Conservation (phyloP, 2,329 filamentous ascomycete genomes). For the Grosmannia serpens region DNA sequence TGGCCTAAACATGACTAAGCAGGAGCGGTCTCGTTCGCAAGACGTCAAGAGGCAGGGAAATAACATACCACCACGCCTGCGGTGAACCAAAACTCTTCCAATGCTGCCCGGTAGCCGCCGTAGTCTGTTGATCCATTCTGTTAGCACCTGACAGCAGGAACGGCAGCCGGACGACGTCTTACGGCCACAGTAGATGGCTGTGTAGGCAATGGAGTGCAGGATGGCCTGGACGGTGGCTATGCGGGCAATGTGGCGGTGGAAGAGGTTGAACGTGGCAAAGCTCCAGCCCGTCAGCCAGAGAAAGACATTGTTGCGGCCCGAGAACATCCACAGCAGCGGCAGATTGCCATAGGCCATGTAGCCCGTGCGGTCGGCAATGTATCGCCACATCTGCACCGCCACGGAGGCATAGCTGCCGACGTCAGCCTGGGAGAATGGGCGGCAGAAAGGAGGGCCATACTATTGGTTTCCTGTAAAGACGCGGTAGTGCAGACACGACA, state of each 20-base stretch:
- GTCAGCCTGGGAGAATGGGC: background rate
- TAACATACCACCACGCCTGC: conserved; percentile 2
- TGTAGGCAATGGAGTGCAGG: conserved; percentile 49
- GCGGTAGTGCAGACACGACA: background rate
- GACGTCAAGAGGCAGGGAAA: background rate
- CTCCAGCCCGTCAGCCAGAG: conserved; percentile 59
- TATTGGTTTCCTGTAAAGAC: background rate
- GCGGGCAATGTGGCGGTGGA: conserved; percentile 55
- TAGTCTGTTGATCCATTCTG: background rate
- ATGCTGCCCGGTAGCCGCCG: background rate
- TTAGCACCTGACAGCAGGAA: background rate
- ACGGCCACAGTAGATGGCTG: conserved; percentile 17
- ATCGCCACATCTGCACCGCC: conserved; percentile 9
- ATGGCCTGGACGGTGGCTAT: conserved; percentile 50
- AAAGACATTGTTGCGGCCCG: conserved; percentile 53
- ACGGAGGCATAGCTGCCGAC: background rate
- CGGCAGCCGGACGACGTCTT: background rate
- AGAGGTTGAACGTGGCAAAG: conserved; percentile 53
- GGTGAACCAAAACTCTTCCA: background rate
- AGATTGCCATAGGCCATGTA: conserved; percentile 10
- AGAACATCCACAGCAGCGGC: conserved; percentile 33
- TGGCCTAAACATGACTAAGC: conserved; percentile 17
- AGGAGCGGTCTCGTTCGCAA: background rate
- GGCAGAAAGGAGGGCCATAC: background rate
- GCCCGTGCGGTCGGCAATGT: conserved; percentile 13